Conservation (phyloP, 1,284 basidiomycete genomes). For the Ustilago curta region DNA sequence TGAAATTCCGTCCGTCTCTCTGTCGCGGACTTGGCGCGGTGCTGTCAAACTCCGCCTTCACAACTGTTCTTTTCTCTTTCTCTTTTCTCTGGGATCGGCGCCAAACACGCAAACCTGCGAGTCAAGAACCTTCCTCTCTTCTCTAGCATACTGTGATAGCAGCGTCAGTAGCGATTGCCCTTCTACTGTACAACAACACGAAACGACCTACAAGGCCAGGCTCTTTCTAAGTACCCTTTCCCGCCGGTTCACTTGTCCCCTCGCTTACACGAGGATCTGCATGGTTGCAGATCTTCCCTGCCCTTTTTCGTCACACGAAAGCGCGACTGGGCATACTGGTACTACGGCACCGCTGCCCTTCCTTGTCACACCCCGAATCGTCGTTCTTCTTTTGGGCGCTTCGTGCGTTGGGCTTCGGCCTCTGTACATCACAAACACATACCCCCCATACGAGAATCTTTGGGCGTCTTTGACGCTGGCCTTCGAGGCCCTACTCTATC, state of each 20-base stretch:
- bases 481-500: too few species aligned
- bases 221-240: neutral
- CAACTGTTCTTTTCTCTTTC: too few species aligned
- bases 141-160: neutral
- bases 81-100: neutral
- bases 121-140: neutral
- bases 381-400: too few species aligned
- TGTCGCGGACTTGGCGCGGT: neutral
- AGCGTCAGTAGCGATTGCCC: neutral
- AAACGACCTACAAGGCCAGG: too few species aligned
- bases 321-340: neutral
- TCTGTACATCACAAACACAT: too few species aligned
- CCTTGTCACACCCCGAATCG: too few species aligned
- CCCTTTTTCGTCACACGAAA: neutral
- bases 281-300: neutral
- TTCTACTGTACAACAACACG: neutral
- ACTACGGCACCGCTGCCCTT: too few species aligned
- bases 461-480: too few species aligned
- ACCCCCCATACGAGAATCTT: too few species aligned
- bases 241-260: neutral
- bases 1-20: too few species aligned
- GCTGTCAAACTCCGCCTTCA: constrained; percentile 6
- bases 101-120: neutral
- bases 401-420: too few species aligned
- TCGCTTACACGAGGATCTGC: neutral